Evolutionary conservation across 2,329 filamentous ascomycete genomes (phyloP).

Genomic region (Paraphaeosphaeria minitans): DNA sequence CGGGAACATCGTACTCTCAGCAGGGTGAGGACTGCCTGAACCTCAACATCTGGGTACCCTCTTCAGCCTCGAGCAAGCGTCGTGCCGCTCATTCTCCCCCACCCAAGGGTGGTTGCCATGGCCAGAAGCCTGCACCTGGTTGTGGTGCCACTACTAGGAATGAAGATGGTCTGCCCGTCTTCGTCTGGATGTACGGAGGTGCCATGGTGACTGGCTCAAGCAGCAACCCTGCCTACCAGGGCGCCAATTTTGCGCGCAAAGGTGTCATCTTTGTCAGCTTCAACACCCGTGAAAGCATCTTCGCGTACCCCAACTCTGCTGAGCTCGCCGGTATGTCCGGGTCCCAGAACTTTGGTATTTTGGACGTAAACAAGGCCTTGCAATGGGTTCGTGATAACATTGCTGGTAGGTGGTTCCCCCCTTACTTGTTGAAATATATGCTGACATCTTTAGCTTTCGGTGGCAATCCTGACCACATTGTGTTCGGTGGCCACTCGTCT

Average conservation of each 20-base stretch:
- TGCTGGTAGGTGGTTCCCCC: slow-evolving; percentile 15
- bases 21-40: slow-evolving; percentile 48
- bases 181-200: slow-evolving; percentile 53
- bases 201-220: slow-evolving; percentile 49
- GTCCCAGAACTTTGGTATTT: slow-evolving; percentile 42
- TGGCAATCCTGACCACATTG: slow-evolving; percentile 49
- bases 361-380: slow-evolving; percentile 46
- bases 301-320: slow-evolving; percentile 49
- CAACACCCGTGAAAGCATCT: slow-evolving; percentile 42
- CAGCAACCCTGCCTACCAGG: slow-evolving; percentile 51
- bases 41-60: slow-evolving; percentile 36
- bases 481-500: slow-evolving; percentile 49
- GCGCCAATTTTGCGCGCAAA: slow-evolving; percentile 45
- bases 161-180: slow-evolving; percentile 31
- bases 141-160: no score
- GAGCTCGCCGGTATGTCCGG: slow-evolving; percentile 33
- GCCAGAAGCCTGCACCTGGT: no score
- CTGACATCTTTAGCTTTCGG: slow-evolving; percentile 42
- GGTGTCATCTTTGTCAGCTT: slow-evolving; percentile 33
- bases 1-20: slow-evolving; percentile 25
- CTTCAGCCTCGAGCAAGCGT: background rate
- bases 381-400: slow-evolving; percentile 47
- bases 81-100: no score
- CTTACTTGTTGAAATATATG: no score
- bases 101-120: no score